Conservation (phyloP, 164 flowering plant genomes). For the Cinnamomum chago region DNA sequence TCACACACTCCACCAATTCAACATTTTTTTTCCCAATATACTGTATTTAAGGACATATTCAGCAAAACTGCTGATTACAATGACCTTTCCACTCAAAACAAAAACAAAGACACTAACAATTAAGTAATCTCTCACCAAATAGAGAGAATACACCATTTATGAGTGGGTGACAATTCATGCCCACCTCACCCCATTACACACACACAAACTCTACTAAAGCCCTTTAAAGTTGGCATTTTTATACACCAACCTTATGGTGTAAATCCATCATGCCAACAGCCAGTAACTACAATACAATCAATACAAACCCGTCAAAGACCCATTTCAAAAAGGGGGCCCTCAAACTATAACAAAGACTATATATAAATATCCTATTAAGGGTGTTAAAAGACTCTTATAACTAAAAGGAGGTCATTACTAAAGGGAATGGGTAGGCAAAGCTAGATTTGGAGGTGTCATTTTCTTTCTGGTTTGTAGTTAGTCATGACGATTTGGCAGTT, state of each 20-base stretch:
- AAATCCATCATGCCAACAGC: not conserved
- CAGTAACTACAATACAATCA: too few relatives aligned
- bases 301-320: not conserved
- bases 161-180: constrained; percentile 3
- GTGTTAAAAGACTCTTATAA: not conserved
- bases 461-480: not conserved
- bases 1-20: not conserved
- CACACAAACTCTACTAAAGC: not conserved
- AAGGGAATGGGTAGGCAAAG: not conserved
- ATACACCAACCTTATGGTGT: not conserved
- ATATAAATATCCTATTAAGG: not conserved
- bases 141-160: not conserved
- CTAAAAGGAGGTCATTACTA: not conserved
- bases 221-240: not conserved
- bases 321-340: not conserved
- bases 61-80: not conserved
- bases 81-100: not conserved
- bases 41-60: not conserved
- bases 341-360: not conserved
- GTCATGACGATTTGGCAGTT: not conserved
- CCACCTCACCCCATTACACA: constrained; percentile 1
- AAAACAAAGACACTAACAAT: not conserved
- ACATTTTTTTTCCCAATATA: not conserved
- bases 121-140: not conserved
- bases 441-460: not conserved